Base-by-base conservation (phyloP, 202 grass and related monocot genomes). In the Carex arenaria region DNA sequence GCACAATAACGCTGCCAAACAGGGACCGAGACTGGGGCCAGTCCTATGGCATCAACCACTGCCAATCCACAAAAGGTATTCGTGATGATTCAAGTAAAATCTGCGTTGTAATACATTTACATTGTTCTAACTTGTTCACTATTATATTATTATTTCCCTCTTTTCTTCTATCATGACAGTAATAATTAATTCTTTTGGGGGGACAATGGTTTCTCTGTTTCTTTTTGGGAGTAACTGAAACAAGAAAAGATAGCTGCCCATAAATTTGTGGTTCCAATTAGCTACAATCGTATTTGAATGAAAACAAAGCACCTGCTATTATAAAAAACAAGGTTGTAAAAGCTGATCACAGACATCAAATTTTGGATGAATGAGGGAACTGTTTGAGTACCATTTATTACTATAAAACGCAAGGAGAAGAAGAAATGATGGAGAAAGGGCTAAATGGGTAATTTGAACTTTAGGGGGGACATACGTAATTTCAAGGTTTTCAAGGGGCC, bases 41-140 rank as follows among this genome's bases (percentile, higher is more conserved):
- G 72, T 59, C 95, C 95, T 63, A 91, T 79, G 56, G 88, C 88
- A 62, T 95, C 88, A 68, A 90, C 85, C 77, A 95, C 95, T 93
- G 43, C 23, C 84, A 86, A 61, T 8, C n/a, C 20, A 81, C 38
- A 61, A 80, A 45, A 30, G 30, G 59, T 28, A 63, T 65, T 30
- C 10, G 65, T 14, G 49, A 57, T 38, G 10, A 36, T 36, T 78
- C 73, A 56, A 78, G 30, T 78, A 34, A 38, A 51, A n/a, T 49
- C 0, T 23, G 13, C 8, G 7, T 81, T 49, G 36, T 66, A 13
- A 66, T 26, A 64, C 79, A 66, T 30, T 65, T 30, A 30, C 52
- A 65, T 45, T 13, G 38, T 51, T 66, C 12, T 28, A 7, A 19
- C 17, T 36, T 72, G 26, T 36, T 59, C n/a, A 56, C 28, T 3